A percentile compares a stretch with the other conserved stretches of the same genome.
Evolutionary conservation across 2,329 filamentous ascomycete genomes (phyloP).

Genomic region (Alternaria novae-zelandiae): DNA sequence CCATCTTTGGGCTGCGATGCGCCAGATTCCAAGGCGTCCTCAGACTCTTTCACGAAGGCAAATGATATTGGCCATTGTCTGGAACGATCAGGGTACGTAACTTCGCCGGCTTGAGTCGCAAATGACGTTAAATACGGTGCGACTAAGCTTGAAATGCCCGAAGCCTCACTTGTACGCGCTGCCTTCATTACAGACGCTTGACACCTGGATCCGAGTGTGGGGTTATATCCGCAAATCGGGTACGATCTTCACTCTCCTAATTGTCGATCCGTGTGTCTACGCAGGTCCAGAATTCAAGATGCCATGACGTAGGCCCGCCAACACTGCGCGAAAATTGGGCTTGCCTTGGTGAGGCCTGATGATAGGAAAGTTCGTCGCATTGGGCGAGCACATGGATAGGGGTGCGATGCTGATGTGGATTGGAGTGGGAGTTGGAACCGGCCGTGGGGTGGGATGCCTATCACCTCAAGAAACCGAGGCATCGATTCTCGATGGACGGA

Average conservation of each 20-base stretch:
- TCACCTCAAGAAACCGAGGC: constrained; percentile 6
- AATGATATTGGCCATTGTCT: constrained; percentile 5
- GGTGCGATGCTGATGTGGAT: constrained; percentile 4
- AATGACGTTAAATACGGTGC: constrained; percentile 5
- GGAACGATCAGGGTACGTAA: constrained; percentile 7
- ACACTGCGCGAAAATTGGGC: constrained; percentile 1
- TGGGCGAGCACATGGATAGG: constrained; percentile 10
- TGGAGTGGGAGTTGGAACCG: constrained; percentile 7
- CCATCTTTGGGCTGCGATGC: background rate
- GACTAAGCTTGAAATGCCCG: constrained; percentile 11
- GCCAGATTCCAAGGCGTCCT: background rate
- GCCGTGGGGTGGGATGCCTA: constrained; percentile 24
- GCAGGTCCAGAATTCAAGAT: constrained; percentile 20
- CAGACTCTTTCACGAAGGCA: background rate
- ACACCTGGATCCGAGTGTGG: background rate
- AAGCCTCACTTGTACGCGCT: constrained; percentile 19
- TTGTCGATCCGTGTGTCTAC: constrained; percentile 26
- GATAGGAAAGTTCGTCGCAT: constrained; percentile 11
- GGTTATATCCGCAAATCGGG: background rate
- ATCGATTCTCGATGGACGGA: background rate
- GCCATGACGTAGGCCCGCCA: constrained; percentile 24
- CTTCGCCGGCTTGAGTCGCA: constrained; percentile 1
- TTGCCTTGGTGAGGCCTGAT: constrained; percentile 1
- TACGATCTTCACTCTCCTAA: constrained; percentile 16
- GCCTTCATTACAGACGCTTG: background rate